Percentiles rank a stretch among this genome's conserved stretches.
Evolutionary conservation across 768 basidiomycete species (phyloP).

Genomic region (Dacryopinax primogenitus): DNA sequence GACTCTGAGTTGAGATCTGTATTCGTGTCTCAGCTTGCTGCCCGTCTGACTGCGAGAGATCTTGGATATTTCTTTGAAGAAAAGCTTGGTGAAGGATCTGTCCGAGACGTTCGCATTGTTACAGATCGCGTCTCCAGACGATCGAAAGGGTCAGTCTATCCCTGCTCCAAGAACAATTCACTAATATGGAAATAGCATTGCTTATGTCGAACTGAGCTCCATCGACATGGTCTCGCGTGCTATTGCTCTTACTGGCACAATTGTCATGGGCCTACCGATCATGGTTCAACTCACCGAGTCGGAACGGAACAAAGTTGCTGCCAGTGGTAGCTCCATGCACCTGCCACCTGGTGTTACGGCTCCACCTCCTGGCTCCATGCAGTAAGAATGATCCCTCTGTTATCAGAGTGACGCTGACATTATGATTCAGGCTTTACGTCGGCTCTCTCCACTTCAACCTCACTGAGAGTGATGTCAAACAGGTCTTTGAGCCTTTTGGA

Average conservation of each 20-base stretch:
- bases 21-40: slow-evolving; percentile 96
- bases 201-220: slow-evolving; percentile 90
- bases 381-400: slow-evolving; percentile 39
- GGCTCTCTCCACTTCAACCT: slow-evolving; percentile 95
- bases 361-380: slow-evolving; percentile 64
- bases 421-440: slow-evolving; percentile 66
- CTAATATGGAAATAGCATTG: slow-evolving; percentile 49
- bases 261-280: slow-evolving; percentile 97
- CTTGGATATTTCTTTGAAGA: slow-evolving; percentile 98
- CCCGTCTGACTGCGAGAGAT: slow-evolving; percentile 90
- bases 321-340: slow-evolving; percentile 75
- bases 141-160: slow-evolving; percentile 75
- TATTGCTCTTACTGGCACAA: slow-evolving; percentile 75
- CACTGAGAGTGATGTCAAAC: slow-evolving; percentile 91
- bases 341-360: slow-evolving; percentile 74
- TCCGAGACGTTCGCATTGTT: slow-evolving; percentile 92
- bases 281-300: slow-evolving; percentile 95
- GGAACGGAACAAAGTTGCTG: slow-evolving; percentile 65
- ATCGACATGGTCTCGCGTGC: slow-evolving; percentile 88
- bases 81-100: slow-evolving; percentile 82
- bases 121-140: slow-evolving; percentile 88
- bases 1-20: slow-evolving; percentile 97
- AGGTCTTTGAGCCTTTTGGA: slow-evolving; percentile 98
- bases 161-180: background rate
- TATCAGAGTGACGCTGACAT: slow-evolving; percentile 11